These are phyloP conservation scores for Spergularia marina DNA, from an alignment of 148 eudicot genomes.

Conservation along the genomic window DNA sequence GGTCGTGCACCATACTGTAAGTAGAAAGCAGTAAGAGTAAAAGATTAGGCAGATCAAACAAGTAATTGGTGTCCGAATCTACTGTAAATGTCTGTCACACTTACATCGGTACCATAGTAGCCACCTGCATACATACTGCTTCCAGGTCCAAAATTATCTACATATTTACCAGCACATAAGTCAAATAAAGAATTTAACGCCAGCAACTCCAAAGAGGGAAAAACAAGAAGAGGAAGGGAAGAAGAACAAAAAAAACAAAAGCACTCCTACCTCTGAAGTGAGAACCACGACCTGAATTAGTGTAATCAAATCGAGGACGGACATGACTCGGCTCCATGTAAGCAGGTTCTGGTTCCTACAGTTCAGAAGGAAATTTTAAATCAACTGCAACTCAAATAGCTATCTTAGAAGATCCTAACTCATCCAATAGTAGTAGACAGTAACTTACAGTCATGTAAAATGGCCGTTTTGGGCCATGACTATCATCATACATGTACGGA, in stretches of 20 bases:
- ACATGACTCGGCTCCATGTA: slow-evolving; percentile 63
- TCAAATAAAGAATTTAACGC: not conserved
- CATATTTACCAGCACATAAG: not conserved
- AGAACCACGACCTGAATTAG: slow-evolving; percentile 50
- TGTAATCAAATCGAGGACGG: slow-evolving; percentile 68
- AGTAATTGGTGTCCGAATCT: slow-evolving; percentile 1
- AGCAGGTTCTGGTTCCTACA: slow-evolving; percentile 56
- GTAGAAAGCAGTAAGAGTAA: not conserved
- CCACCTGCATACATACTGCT: slow-evolving; percentile 47
- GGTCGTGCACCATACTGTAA: slow-evolving; percentile 58
- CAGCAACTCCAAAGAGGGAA: not conserved
- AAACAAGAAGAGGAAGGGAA: not conserved
- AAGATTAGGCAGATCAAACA: not conserved
- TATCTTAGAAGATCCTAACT: slow-evolving; percentile 1
- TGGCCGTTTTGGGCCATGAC: slow-evolving; percentile 66
- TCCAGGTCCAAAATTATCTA: slow-evolving; percentile 52
- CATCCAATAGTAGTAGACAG: not conserved
- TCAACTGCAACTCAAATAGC: slow-evolving; percentile 3
- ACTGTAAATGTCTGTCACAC: slow-evolving; percentile 17
- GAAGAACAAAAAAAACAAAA: not conserved
- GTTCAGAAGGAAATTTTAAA: not conserved
- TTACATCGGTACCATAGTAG: slow-evolving; percentile 74
- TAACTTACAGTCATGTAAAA: slow-evolving; percentile 57
- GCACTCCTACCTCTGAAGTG: slow-evolving; percentile 48
- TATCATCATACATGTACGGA: slow-evolving; percentile 53